Base-by-base conservation (phyloP, 805 yeast species). In the Metschnikowia chrysomelidarum region DNA sequence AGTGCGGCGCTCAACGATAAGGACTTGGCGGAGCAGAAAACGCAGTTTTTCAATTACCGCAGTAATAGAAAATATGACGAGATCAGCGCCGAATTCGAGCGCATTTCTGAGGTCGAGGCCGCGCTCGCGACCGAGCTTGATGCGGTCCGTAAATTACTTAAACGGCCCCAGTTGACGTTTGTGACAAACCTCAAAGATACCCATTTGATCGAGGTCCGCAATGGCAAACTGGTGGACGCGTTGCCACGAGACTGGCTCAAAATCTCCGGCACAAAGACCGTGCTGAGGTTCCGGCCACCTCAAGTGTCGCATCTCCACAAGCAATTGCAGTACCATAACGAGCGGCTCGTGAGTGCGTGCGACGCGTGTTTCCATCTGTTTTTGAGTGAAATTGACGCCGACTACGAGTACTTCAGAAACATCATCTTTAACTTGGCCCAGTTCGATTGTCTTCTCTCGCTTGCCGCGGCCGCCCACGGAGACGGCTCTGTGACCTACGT, bases 191-290 rank as follows among this genome's bases (percentile, higher is more conserved):
- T 74, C 32, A 80, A 78, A 34, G 84, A 82, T 14, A 82, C 87
- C 2, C 84, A 81, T 51, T 62, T 89, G 30, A 71, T 93, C 15
- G 96, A 89, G 50, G 80, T 91, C 0, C 64, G 87, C 27, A 79
- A 80, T 43, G 66, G 64, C 1, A 59, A 73, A 9, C 75, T 75
- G 27, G 65, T 73, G 2, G 75, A 73, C 27, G 57, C 62, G 1
- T 58, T 89, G 2, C 98, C 98, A 0, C 48, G 63, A 2, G 78
- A 76, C 33, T 91, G 96, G 96, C 60, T 82, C 9, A 82, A 86
- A 47, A 74, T 85, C 18, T 82, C 76, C 48, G 82, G 82, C 7
- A 74, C 94, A 30, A 67, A 78, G 42, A 57, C 78, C 2, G 80
- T 87, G 1, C 75, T 87, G 2, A 63, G 98, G 38, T 89, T 77